Evolutionary conservation across 1,284 basidiomycete species (phyloP).

Genomic region (Tilletiopsis washingtonensis): DNA sequence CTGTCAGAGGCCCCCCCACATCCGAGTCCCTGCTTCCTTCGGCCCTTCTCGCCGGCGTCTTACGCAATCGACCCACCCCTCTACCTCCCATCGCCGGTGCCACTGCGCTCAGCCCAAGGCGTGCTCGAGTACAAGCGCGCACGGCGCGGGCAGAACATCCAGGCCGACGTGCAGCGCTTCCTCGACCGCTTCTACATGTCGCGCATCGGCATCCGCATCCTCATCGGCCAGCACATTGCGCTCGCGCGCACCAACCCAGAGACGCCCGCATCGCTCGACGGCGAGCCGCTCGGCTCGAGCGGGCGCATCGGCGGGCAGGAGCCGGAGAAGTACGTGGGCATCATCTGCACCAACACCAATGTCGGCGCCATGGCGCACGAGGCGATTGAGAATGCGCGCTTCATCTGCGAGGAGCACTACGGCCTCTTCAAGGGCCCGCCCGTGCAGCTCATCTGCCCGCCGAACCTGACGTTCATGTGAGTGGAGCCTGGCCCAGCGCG

Average conservation of each 20-base stretch:
- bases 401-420: slow-evolving; percentile 90
- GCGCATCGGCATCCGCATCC: slow-evolving; percentile 61
- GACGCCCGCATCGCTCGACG: slow-evolving; percentile 11
- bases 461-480: slow-evolving; percentile 69
- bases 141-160: slow-evolving; percentile 53
- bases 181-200: slow-evolving; percentile 95
- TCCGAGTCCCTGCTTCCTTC: too few species aligned
- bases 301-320: slow-evolving; percentile 13
- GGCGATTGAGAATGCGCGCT: slow-evolving; percentile 95
- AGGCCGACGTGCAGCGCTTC: slow-evolving; percentile 87
- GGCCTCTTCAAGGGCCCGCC: slow-evolving; percentile 89
- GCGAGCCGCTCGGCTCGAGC: slow-evolving; percentile 2
- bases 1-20: too few species aligned
- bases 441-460: slow-evolving; percentile 90
- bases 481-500: not conserved
- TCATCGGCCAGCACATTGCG: slow-evolving; percentile 47
- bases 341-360: slow-evolving; percentile 85
- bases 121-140: slow-evolving; percentile 59
- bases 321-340: slow-evolving; percentile 76
- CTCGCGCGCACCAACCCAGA: slow-evolving; percentile 20
- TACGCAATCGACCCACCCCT: not conserved
- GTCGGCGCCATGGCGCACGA: slow-evolving; percentile 58
- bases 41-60: too few species aligned
- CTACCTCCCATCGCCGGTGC: too few species aligned
- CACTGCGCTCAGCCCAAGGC: slow-evolving; percentile 56